Conservation (phyloP, 75 land plant species). For the Pinus taeda region DNA sequence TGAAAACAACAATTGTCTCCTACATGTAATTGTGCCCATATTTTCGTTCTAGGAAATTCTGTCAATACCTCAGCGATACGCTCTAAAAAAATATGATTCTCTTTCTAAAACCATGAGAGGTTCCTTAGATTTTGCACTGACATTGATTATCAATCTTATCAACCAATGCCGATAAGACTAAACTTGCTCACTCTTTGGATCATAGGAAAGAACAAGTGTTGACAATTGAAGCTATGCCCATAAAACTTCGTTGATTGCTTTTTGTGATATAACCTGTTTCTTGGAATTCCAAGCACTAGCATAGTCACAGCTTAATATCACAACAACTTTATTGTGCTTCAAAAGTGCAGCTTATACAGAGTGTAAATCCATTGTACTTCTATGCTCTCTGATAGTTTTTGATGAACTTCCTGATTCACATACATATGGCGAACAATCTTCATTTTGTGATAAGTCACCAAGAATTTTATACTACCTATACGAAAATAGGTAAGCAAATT, state of each 20-base stretch:
- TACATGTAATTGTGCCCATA: no score
- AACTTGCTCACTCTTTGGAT: conserved; percentile 78
- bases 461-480: conserved; percentile 17
- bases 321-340: conserved; percentile 48
- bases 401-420: background rate
- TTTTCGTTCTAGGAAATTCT: no score
- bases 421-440: background rate
- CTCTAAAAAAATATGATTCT: no score
- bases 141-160: no score
- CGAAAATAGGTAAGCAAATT: conserved; percentile 30
- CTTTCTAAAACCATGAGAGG: no score
- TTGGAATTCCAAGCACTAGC: conserved; percentile 55
- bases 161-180: conserved; percentile 64
- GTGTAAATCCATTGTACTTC: background rate
- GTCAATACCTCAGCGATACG: no score
- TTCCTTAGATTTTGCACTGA: no score
- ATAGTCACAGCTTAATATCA: conserved; percentile 39
- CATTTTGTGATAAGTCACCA: background rate
- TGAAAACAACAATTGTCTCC: no score
- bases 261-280: background rate
- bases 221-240: conserved; percentile 60
- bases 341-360: conserved; percentile 30
- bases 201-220: conserved; percentile 60
- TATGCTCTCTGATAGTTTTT: background rate
- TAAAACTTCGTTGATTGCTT: conserved; percentile 2